Base-by-base conservation (phyloP, 1,139 yeast genomes). In the Zygosaccharomyces sapae region DNA sequence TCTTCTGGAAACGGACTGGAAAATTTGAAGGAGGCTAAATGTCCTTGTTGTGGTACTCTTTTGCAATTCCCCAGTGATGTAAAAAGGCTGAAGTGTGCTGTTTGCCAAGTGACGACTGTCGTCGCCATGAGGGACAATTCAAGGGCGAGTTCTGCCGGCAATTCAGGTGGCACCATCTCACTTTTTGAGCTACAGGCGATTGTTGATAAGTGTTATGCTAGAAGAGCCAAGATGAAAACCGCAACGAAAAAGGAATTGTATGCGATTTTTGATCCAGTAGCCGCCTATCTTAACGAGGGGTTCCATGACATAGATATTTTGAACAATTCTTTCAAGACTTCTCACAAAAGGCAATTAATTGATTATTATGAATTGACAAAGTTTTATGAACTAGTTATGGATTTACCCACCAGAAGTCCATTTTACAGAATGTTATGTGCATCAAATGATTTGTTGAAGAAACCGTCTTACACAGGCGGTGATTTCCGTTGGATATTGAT, bases 391-490 rank as follows among this genome's bases (percentile, higher is more conserved):
- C 50, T 75, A 5, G 54, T 84, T 5, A 57, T 72, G 24, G 65
- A 67, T 16, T 65, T 83, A 3, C 87, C 89, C 0, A 75, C 87
- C 0, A 76, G 73, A 53, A 67, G 79, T 47, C 90, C 89, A 0
- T 70, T 79, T 38, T 77, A 70, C 52, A 74, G 70, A 44, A 71
- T 85, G 13, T 62, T 85, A 10, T 57, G 70, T 18, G 78, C 81
- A 0, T 74, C 77, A 1, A 66, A 74, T 37, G 72, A 72, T 12
- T 66, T 79, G 6, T 63, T 83, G 27, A 75, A 73, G 48, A 69
- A 79, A 33, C 75, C 80, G 0, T 67, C 69, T 5, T n/a, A 34
- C 47, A 52, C 12, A 55, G 4, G 37, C 33, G 33, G 73, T 19
- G 64, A 74, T 7, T 65, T 78, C 33, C 61, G 70, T 40, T 83